Evolutionary conservation across 2,329 filamentous ascomycete genomes (phyloP), one percentile per base, ranked within the genome.

Genomic region (Alternaria sp.): DNA sequence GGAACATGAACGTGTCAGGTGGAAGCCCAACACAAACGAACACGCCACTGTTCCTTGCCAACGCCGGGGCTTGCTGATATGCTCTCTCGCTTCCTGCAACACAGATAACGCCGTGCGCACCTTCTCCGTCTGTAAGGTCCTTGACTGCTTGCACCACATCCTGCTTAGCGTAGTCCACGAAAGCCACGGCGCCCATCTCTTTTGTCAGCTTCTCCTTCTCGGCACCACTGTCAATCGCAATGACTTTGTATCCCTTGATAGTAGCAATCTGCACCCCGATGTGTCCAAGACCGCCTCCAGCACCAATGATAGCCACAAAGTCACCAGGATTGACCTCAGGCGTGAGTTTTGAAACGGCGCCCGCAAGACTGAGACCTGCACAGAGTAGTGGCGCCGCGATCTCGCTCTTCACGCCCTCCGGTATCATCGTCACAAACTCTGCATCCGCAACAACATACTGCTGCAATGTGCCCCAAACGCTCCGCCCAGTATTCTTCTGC

Each of bases 281-380:
- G 54, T 85, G 88, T 28, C 92, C 92, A 53, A 96, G 84, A 62
- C 91, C 91, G 73, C 92, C 92, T 58, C 91, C 92, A 24, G 92
- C 92, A 69, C 93, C 93, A 54, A 95, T 90, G 66, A 96, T 89
- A 62, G 90, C 92, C 13, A 96, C 87, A 23, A 82, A 88, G 75
- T 95, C 87, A 21, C 92, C 92, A 2, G 91, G 86, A 46, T 84
- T 81, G 28, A 85, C 87, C 45, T 87, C 88, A 0, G 91, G 92
- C 77, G 92, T 90, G 13, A 90, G 90, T 81, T 93, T 94, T 82
- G 94, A 95, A 56, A 94, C 91, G 2, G 91, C 83, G 0, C 92
- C 92, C 1, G 92, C 96, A 39, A 96, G 81, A 26, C 92, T 76
- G 23, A 77, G 44, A 13, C 75, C 74, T 21, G 75, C 75, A 41